phyloP scores from a whole-genome alignment of 768 basidiomycete genomes.

The Leccinellum albellum region DNA sequence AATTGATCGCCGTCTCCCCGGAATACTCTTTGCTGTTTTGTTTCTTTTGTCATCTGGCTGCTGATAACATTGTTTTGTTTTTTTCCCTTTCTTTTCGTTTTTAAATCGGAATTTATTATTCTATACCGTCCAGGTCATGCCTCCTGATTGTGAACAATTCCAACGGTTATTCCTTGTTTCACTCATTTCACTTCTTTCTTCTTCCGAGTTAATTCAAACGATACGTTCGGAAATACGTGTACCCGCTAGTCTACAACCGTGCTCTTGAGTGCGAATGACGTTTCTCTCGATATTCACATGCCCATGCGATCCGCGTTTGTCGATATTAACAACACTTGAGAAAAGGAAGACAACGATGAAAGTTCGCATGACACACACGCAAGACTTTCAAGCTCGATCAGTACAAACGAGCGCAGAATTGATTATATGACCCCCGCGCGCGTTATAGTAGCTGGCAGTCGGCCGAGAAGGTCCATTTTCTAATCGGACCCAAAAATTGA shows the following conservation, averaged over 20 bases:
- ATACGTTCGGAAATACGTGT: background rate
- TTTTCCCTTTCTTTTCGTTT: background rate
- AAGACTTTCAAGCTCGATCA: background rate
- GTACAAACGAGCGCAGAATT: no score
- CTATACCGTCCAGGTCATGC: no score
- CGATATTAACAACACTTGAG: background rate
- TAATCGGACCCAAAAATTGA: background rate
- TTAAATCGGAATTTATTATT: conserved; percentile 8
- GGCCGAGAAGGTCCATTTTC: background rate
- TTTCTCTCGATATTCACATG: background rate
- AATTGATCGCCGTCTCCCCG: background rate
- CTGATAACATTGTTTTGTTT: background rate
- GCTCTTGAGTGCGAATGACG: background rate
- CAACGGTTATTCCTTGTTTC: background rate
- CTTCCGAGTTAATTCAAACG: background rate
- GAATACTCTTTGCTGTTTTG: conserved; percentile 1
- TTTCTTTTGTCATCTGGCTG: background rate
- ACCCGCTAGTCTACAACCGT: background rate
- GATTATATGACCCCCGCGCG: no score
- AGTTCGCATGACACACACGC: background rate
- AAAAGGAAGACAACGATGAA: background rate
- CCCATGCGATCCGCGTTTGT: conserved; percentile 1
- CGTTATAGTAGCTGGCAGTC: background rate
- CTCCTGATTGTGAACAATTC: no score
- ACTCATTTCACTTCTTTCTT: background rate